Conservation (phyloP, 495 filamentous ascomycete species). For the Aspergillus kassunensis region DNA sequence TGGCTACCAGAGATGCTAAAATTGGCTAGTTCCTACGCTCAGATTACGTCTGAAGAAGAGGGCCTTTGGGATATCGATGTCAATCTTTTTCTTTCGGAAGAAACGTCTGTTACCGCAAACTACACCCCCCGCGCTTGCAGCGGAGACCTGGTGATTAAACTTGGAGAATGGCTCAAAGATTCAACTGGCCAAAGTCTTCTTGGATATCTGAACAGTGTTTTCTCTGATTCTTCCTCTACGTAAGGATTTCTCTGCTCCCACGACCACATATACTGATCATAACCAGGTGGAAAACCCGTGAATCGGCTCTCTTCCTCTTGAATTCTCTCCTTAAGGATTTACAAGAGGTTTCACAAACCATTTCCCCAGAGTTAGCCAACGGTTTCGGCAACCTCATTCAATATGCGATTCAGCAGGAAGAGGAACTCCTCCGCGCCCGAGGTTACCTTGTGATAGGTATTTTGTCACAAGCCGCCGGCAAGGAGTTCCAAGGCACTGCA, state of each 20-base stretch:
- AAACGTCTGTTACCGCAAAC: constrained; percentile 92
- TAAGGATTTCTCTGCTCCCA: no score
- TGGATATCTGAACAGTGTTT: constrained; percentile 66
- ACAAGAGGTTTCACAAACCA: constrained; percentile 62
- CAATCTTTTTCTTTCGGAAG: constrained; percentile 90
- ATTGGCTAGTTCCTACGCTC: constrained; percentile 77
- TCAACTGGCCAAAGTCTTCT: constrained; percentile 70
- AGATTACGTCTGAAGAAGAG: constrained; percentile 89
- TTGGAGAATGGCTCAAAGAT: constrained; percentile 81
- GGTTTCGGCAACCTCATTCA: constrained; percentile 74
- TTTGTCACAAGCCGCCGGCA: constrained; percentile 56
- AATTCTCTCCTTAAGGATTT: constrained; percentile 79
- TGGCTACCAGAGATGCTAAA: constrained; percentile 84
- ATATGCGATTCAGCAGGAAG: constrained; percentile 65
- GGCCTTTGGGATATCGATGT: constrained; percentile 95
- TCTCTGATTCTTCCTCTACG: constrained; percentile 46
- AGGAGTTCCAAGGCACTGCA: constrained; percentile 45
- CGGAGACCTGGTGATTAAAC: constrained; percentile 84
- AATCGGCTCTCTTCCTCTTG: constrained; percentile 78
- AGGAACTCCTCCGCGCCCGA: constrained; percentile 72
- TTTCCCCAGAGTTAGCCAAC: constrained; percentile 61
- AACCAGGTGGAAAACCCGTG: constrained; percentile 55
- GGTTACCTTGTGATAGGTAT: constrained; percentile 80
- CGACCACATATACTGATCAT: no score
- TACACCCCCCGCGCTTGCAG: constrained; percentile 91